These are phyloP conservation scores for Oenanthe javanica DNA, from an alignment of 140 eudicot genomes.

Conservation along the genomic window DNA sequence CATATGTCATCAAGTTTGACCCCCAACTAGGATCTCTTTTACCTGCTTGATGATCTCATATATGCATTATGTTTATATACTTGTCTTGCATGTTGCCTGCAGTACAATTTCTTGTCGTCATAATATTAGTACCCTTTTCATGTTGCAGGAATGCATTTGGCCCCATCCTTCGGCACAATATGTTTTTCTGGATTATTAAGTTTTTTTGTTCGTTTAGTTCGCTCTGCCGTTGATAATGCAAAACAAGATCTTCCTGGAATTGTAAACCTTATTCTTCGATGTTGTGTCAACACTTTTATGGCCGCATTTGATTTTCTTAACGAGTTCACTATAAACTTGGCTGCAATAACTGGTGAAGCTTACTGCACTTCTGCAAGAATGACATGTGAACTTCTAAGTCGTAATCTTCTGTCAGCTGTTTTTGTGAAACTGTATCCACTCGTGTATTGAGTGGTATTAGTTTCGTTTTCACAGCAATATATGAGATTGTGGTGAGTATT, in stretches of 20 bases:
- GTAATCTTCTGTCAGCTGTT: conserved; percentile 87
- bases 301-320: conserved; percentile 75
- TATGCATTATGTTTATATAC: not conserved
- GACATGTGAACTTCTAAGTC: conserved; percentile 77
- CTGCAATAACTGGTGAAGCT: conserved; percentile 97
- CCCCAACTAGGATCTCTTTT: not conserved
- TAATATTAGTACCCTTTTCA: conserved; percentile 7
- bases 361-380: conserved; percentile 84
- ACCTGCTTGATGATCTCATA: not conserved
- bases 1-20: not conserved
- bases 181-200: conserved; percentile 77
- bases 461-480: conserved; percentile 69
- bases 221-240: conserved; percentile 78
- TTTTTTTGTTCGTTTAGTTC: conserved; percentile 58
- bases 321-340: conserved; percentile 80
- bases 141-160: conserved; percentile 90
- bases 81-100: not conserved
- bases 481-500: conserved; percentile 73
- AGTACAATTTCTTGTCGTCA: conserved; percentile 1
- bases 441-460: conserved; percentile 66
- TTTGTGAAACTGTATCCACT: conserved; percentile 84
- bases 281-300: conserved; percentile 64
- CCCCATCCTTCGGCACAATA: conserved; percentile 89
- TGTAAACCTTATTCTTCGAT: conserved; percentile 52
- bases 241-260: conserved; percentile 70